Conservation (phyloP, 352 stramenopile species). For the Thalassiosira livingstoniorum region DNA sequence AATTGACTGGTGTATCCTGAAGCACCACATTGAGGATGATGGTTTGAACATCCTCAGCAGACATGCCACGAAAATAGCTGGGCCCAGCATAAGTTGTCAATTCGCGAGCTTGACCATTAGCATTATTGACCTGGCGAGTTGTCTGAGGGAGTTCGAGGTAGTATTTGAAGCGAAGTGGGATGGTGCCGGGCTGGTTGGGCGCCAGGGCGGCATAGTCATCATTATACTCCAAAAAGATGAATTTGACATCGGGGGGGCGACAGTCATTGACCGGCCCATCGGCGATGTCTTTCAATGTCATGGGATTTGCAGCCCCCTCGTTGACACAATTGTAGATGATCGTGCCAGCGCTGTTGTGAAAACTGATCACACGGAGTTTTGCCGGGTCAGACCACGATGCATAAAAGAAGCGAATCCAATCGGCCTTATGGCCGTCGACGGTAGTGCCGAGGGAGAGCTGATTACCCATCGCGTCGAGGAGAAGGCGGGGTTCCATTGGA, state of each 20-base stretch:
- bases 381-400: not conserved
- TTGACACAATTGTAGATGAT: not conserved
- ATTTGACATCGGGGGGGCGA: not conserved
- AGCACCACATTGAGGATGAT: not conserved
- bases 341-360: not conserved
- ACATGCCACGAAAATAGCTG: conserved; percentile 4
- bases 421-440: not conserved
- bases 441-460: conserved; percentile 2
- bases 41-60: not conserved
- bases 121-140: not conserved
- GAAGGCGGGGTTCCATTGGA: not conserved
- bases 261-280: not conserved
- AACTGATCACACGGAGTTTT: not conserved
- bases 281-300: not conserved
- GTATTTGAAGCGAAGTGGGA: not conserved
- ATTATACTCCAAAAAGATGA: not conserved
- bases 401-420: not conserved
- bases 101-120: not conserved
- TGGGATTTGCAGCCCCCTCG: not conserved
- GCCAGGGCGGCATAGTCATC: not conserved
- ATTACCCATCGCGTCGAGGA: conserved; percentile 1
- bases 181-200: not conserved
- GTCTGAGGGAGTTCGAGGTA: conserved; percentile 32
- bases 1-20: not conserved
- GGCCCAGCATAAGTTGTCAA: conserved; percentile 17